Evolutionary conservation across 2,329 filamentous ascomycete species (phyloP).

Genomic region (Neonectria faginata): DNA sequence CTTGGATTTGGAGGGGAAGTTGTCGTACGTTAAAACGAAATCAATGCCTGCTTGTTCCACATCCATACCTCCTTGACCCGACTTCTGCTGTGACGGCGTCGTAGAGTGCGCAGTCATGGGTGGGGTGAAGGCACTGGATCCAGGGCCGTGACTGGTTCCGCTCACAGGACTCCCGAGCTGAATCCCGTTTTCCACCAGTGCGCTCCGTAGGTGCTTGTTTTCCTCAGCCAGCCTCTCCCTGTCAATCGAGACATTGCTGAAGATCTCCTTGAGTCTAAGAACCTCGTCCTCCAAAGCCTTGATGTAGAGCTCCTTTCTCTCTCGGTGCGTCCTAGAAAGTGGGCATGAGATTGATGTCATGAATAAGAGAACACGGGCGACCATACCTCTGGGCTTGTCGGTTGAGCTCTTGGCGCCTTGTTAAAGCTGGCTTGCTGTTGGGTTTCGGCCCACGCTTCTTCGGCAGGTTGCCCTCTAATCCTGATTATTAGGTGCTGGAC

Average conservation of each 20-base stretch:
- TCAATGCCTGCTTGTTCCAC: conserved; percentile 89
- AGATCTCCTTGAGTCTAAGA: conserved; percentile 87
- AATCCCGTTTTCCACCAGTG: conserved; percentile 67
- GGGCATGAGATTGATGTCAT: conserved; percentile 25
- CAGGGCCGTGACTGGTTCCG: conserved; percentile 66
- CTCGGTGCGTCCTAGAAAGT: conserved; percentile 84
- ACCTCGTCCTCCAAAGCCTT: conserved; percentile 94
- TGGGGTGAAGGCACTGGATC: conserved; percentile 61
- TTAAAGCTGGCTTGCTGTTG: conserved; percentile 94
- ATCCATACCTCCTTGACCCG: conserved; percentile 64
- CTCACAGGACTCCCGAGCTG: conserved; percentile 51
- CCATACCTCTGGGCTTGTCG: conserved; percentile 91
- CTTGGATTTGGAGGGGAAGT: conserved; percentile 63
- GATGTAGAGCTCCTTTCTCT: conserved; percentile 96
- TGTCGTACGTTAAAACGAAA: conserved; percentile 89
- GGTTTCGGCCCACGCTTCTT: conserved; percentile 96
- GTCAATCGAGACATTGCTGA: conserved; percentile 77
- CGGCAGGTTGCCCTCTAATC: conserved; percentile 80
- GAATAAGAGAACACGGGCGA: not conserved
- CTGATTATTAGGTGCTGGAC: conserved; percentile 27
- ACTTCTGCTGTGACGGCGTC: conserved; percentile 49
- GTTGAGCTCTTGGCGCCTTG: conserved; percentile 91
- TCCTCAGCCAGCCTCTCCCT: conserved; percentile 82
- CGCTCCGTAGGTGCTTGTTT: conserved; percentile 76
- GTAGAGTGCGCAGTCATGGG: conserved; percentile 59